Evolutionary conservation across 176 grass and related monocot genomes (phyloP).

Genomic region (Musa beccarii): DNA sequence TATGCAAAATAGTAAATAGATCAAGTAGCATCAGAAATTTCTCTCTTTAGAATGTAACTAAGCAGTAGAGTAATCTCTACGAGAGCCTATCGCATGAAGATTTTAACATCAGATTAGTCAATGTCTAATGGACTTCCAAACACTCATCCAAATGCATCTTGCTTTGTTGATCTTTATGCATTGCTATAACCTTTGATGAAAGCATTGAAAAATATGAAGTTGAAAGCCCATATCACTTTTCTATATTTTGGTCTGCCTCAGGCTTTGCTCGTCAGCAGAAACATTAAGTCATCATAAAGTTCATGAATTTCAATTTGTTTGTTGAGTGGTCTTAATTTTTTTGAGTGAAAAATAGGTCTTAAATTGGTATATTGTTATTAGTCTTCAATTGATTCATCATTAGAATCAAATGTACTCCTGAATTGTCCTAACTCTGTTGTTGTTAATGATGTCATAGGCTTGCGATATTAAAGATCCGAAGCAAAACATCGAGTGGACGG

Average conservation of each 20-base stretch:
- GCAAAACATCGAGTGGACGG: slow-evolving; percentile 93
- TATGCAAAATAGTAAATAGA: too few species aligned
- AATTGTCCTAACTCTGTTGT: not conserved
- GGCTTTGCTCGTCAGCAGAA: not conserved
- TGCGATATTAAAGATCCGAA: slow-evolving; percentile 97
- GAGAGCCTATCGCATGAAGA: too few species aligned
- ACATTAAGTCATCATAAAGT: not conserved
- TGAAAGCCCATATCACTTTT: not conserved
- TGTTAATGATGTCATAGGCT: slow-evolving; percentile 30
- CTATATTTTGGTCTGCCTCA: not conserved
- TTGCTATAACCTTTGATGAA: not conserved
- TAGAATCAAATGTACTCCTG: not conserved
- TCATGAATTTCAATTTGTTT: too few species aligned
- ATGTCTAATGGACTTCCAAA: too few species aligned
- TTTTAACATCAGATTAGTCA: too few species aligned
- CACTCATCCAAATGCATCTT: too few species aligned
- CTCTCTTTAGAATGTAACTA: too few species aligned
- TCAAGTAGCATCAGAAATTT: too few species aligned
- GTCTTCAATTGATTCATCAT: not conserved
- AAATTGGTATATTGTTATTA: too few species aligned
- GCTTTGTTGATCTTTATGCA: not conserved
- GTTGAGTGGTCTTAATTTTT: too few species aligned
- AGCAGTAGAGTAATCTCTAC: too few species aligned
- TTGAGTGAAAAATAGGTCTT: too few species aligned
- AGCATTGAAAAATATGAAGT: not conserved